These are phyloP conservation scores for Lasiosphaeria hispida DNA, from an alignment of 495 filamentous ascomycete species.

Conservation along the genomic window DNA sequence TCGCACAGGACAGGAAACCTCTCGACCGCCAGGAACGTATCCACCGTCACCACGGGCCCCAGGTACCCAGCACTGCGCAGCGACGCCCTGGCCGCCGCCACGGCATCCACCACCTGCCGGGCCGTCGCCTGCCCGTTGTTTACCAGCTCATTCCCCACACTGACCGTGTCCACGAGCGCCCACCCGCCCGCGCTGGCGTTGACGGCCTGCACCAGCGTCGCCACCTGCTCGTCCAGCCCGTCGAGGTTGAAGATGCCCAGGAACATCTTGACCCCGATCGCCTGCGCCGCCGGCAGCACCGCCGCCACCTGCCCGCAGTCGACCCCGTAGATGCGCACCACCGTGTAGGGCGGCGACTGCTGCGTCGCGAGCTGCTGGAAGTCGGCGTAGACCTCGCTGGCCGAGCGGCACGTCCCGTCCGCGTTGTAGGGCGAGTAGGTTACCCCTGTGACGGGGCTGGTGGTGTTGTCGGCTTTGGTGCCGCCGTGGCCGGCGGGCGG, in stretches of 20 bases:
- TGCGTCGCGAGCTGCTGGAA: conserved; percentile 48
- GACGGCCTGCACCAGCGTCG: conserved; percentile 50
- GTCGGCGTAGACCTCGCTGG: conserved; percentile 60
- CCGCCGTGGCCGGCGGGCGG: conserved; percentile 7
- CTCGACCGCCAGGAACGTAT: conserved; percentile 68
- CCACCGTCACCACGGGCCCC: conserved; percentile 75
- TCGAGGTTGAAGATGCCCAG: conserved; percentile 68
- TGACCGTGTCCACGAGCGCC: conserved; percentile 64
- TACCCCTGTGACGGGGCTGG: conserved; percentile 51
- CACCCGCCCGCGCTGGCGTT: conserved; percentile 17
- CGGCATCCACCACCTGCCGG: conserved; percentile 50
- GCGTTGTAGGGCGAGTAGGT: conserved; percentile 74
- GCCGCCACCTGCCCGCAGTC: conserved; percentile 70
- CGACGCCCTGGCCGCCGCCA: conserved; percentile 52
- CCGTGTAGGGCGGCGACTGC: conserved; percentile 39
- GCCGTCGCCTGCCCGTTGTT: conserved; percentile 57
- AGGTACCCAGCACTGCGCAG: conserved; percentile 64
- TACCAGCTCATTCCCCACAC: conserved; percentile 79
- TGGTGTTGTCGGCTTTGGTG: conserved; percentile 10
- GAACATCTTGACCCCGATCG: conserved; percentile 63
- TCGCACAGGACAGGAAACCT: conserved; percentile 68
- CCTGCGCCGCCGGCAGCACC: conserved; percentile 57
- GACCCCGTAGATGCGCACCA: conserved; percentile 76
- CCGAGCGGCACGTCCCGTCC: conserved; percentile 64
- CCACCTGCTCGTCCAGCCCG: conserved; percentile 51